Evolutionary conservation across 139 green algal genomes (phyloP), one percentile per base, ranked within the genome.

Genomic region (Diplosphaera chodatii): DNA sequence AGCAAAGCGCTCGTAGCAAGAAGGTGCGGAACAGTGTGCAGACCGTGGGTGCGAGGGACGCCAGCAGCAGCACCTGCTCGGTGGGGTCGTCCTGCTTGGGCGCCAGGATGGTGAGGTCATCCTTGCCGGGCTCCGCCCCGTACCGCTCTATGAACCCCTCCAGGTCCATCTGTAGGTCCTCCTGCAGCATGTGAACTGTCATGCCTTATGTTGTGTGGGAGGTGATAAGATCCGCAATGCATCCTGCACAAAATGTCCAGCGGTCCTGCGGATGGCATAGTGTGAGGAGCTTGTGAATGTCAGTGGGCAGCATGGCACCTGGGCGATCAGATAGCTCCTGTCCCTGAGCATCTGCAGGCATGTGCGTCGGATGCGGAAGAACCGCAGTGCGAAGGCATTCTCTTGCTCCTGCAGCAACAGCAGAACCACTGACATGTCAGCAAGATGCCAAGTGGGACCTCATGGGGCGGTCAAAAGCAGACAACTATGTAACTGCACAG

Each of bases 341-440:
- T 97, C 92, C 5, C 79, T 77, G 21, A 99, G 85, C 94, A 99
- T 97, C 72, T 98, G 83, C 27, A 91, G 65, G 41, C 88, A 94
- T 18, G 93, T 99, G 37, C 85, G 87, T 1, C 84, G 70, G 8
- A 92, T 74, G 1, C 91, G 77, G 67, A 91, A 93, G 40, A 97
- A 70, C 21, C 81, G 77, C 48, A 25, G 13, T 25, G 48, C 48
- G 48, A n/a, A 59, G 10, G 48, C 32, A 31, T 63, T 75, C 0
- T 85, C 94, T 0, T 85, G 73, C 23, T 80, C 76, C 56, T 95
- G 88, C 89, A 96, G 92, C 89, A 96, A 30, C 65, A 3, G 31
- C 48, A 4, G 48, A 10, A 18, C 48, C 6, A 48, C 37, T 48
- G 37, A 48, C 37, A 48, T n/a, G n/a, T n/a, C n/a, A n/a, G n/a